Percentiles rank a stretch among this genome's conserved stretches.
These are phyloP conservation scores for Phyllosticta capitalensis DNA, from an alignment of 2,329 filamentous ascomycete species.

Conservation along the genomic window DNA sequence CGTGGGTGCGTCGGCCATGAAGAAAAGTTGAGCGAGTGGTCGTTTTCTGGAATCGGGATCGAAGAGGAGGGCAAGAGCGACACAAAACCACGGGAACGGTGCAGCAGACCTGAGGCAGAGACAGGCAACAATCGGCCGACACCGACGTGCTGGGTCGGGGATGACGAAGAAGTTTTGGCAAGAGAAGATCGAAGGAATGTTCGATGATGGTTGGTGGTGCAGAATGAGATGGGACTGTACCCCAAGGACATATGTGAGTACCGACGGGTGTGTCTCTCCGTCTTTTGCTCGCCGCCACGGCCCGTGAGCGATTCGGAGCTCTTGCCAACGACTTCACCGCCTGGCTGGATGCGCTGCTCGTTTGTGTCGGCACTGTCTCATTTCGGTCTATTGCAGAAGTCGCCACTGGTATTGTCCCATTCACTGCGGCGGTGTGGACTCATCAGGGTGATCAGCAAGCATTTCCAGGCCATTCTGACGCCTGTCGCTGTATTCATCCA, in stretches of 20 bases:
- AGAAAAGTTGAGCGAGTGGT: neutral
- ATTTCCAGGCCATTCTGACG: neutral
- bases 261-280: neutral
- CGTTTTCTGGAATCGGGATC: neutral
- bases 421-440: neutral
- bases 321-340: neutral
- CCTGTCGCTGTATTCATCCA: neutral
- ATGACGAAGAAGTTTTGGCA: neutral
- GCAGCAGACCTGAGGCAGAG: neutral
- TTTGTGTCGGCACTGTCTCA: neutral
- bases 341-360: neutral
- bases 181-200: neutral
- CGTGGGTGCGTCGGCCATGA: neutral
- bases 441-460: neutral
- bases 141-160: neutral
- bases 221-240: neutral
- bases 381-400: neutral
- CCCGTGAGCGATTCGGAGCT: neutral
- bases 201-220: neutral
- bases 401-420: neutral
- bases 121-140: neutral
- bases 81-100: neutral
- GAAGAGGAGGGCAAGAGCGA: neutral
- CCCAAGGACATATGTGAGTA: neutral
- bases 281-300: neutral